Evolutionary conservation across 1,284 basidiomycete species (phyloP).

Genomic region (Chondrostereum purpureum): DNA sequence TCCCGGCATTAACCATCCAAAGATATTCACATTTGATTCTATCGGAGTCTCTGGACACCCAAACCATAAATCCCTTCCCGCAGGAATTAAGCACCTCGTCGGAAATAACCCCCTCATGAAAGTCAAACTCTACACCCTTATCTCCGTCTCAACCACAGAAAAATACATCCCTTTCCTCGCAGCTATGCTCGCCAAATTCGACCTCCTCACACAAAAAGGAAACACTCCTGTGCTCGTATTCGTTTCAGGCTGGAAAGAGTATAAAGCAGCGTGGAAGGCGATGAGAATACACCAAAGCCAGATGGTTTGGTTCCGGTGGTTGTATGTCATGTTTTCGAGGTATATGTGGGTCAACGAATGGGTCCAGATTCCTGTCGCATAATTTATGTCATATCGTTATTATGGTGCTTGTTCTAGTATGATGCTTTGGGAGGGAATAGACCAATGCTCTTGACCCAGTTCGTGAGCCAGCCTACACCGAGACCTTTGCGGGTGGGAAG

Average conservation of each 20-base stretch:
- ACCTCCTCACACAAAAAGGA: slow-evolving; percentile 21
- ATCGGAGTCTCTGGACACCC: slow-evolving; percentile 81
- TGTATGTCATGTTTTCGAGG: slow-evolving; percentile 78
- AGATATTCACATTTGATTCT: slow-evolving; percentile 91
- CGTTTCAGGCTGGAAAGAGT: slow-evolving; percentile 51
- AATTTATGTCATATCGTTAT: neutral
- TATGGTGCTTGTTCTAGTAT: too few relatives aligned
- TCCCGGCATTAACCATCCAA: slow-evolving; percentile 7
- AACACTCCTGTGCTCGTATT: slow-evolving; percentile 31
- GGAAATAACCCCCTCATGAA: slow-evolving; percentile 16
- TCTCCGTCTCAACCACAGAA: slow-evolving; percentile 45
- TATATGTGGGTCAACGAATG: slow-evolving; percentile 94
- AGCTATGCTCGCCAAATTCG: slow-evolving; percentile 40
- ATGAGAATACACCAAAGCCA: slow-evolving; percentile 76
- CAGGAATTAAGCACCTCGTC: slow-evolving; percentile 43
- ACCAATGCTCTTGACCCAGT: neutral
- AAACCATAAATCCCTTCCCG: slow-evolving; percentile 80
- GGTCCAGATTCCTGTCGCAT: slow-evolving; percentile 30
- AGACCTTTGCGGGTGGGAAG: neutral
- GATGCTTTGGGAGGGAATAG: too few relatives aligned
- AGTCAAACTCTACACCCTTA: slow-evolving; percentile 53
- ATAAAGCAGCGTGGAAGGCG: slow-evolving; percentile 53
- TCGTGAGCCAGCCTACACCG: neutral
- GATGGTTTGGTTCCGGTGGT: slow-evolving; percentile 85
- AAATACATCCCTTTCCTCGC: slow-evolving; percentile 60